Base-by-base conservation (phyloP, 2,329 filamentous ascomycete genomes). In the Fusarium miscanthi region DNA sequence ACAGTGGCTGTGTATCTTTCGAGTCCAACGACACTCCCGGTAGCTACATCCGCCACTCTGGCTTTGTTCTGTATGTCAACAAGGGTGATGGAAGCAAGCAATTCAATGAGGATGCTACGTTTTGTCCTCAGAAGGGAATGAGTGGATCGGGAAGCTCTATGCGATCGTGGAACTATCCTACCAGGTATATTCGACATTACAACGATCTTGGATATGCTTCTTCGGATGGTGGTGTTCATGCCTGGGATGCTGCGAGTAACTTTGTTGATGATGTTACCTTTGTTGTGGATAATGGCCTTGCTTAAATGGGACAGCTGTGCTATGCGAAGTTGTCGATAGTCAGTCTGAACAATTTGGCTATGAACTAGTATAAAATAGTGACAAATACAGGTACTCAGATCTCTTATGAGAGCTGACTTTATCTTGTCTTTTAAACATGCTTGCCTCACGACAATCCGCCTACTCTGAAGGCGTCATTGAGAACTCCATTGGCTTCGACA, bases 121-220 rank as follows among this genome's bases (percentile, higher is more conserved):
- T 70, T 10, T 70, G 68, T 38, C 63, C 68, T 1, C 68, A 70
- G 56, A 51, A 54, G 25, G 68, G 68, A 1, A 25, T 70, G 8
- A 70, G 42, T 12, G 63, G 45, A 0, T 21, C 62, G 5, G 68
- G 68, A 14, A 70, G 11, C 8, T 53, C 62, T 0, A 27, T 70
- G 5, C 46, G 68, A 23, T 71, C 68, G 9, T 70, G 68, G 68
- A 71, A 48, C 13, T 70, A 70, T 27, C 68, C 68, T 2, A 72
- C 68, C 1, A 48, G 68, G 3, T 70, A 70, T 14, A 38, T 70
- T 14, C 42, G 68, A 6, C 68, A 70, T 8, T 70, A 59, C 16
- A 37, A 63, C 6, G 63, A 70, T 19, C 21, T 25, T 4, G 62
- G 63, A 0, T 70, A 68, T 21, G 42, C 19, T 41, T 25, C 62